These are phyloP conservation scores for Pythium volutum DNA, from an alignment of 352 stramenopile species.

Conservation along the genomic window DNA sequence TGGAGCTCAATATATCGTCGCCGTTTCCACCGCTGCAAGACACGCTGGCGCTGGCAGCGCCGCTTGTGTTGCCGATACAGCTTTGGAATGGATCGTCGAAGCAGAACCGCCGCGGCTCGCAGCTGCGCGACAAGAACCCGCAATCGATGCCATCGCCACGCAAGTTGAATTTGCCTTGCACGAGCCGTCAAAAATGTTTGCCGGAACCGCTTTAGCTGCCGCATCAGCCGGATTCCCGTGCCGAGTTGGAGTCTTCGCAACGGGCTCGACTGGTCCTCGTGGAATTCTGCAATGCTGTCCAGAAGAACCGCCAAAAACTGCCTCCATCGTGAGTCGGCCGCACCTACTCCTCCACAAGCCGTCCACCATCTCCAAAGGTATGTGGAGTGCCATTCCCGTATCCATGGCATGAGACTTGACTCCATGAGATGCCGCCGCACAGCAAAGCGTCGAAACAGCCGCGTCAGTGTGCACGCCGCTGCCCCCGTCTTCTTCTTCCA, in stretches of 20 bases:
- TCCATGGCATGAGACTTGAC: neutral
- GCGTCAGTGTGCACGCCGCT: constrained; percentile 11
- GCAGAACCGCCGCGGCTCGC: constrained; percentile 1
- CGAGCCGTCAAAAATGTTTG: neutral
- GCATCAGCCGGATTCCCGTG: constrained; percentile 2
- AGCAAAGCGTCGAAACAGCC: constrained; percentile 24
- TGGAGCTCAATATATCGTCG: constrained; percentile 12
- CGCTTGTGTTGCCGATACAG: constrained; percentile 16
- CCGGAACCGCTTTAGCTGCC: constrained; percentile 2
- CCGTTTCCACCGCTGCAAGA: constrained; percentile 21
- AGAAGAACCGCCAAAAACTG: neutral
- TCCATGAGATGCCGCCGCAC: constrained; percentile 17
- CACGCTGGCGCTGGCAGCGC: constrained; percentile 11
- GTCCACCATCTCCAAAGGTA: constrained; percentile 18
- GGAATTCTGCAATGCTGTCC: constrained; percentile 2
- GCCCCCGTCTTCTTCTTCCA: neutral
- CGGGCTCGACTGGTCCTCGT: neutral
- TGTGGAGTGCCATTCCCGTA: constrained; percentile 2
- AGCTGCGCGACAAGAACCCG: constrained; percentile 2
- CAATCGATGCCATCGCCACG: constrained; percentile 20
- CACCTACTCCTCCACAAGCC: neutral
- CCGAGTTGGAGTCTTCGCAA: constrained; percentile 10
- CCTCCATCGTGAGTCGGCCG: constrained; percentile 2
- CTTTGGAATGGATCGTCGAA: constrained; percentile 12
- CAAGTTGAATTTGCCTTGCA: constrained; percentile 14